phyloP scores from a whole-genome alignment of 495 filamentous ascomycete species.

The Penicillium verhagenii region DNA sequence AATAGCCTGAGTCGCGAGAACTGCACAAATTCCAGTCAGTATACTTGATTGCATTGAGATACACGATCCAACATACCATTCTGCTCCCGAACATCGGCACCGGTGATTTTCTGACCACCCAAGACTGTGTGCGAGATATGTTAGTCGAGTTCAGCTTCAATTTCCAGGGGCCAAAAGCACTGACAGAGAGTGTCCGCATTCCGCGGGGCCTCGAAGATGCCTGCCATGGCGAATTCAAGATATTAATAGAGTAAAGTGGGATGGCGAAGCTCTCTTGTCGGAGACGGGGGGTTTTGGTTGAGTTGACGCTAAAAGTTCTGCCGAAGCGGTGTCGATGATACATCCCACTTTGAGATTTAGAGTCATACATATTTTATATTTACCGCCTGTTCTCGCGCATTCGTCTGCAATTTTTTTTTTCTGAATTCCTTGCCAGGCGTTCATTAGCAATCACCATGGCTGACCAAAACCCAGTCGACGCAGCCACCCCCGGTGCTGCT shows the following conservation, averaged over 20 bases:
- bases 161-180: slow-evolving; percentile 17
- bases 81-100: slow-evolving; percentile 92
- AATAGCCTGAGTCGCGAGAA: slow-evolving; percentile 93
- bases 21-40: slow-evolving; percentile 43
- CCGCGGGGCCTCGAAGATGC: slow-evolving; percentile 84
- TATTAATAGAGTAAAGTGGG: slow-evolving; percentile 24
- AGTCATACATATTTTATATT: slow-evolving; percentile 21
- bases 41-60: slow-evolving; percentile 1
- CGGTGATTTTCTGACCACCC: slow-evolving; percentile 91
- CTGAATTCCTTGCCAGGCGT: slow-evolving; percentile 23
- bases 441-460: slow-evolving; percentile 35
- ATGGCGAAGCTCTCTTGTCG: slow-evolving; percentile 37
- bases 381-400: slow-evolving; percentile 11
- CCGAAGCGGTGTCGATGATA: slow-evolving; percentile 42
- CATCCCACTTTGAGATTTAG: slow-evolving; percentile 45
- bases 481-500: slow-evolving; percentile 24
- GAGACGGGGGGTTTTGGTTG: slow-evolving; percentile 28
- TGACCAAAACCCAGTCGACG: slow-evolving; percentile 35
- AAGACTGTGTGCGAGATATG: slow-evolving; percentile 60
- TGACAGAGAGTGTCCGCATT: slow-evolving; percentile 83
- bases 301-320: slow-evolving; percentile 48
- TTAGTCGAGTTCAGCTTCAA: slow-evolving; percentile 20
- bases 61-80: slow-evolving; percentile 62
- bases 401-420: slow-evolving; percentile 18
- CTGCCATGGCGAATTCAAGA: slow-evolving; percentile 60